Percentiles rank a stretch among this genome's conserved stretches.
Conservation (phyloP, 179 eudicot genomes). For the Vitellaria paradoxa region DNA sequence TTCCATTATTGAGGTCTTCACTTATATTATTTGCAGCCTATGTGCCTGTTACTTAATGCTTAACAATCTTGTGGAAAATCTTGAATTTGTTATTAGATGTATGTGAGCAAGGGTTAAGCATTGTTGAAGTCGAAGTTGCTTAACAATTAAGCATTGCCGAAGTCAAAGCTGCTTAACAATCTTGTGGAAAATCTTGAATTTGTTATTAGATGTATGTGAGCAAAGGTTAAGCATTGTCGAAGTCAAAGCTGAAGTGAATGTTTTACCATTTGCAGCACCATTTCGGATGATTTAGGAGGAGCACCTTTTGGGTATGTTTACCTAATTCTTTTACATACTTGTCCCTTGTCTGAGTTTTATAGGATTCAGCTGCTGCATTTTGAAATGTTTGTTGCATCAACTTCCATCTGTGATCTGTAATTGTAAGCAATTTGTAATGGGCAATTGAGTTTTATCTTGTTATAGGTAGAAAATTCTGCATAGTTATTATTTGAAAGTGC, state of each 20-base stretch:
- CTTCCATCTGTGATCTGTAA: too few relatives aligned
- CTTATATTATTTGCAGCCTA: conserved; percentile 2
- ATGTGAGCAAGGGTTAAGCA: neutral
- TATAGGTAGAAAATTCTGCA: too few relatives aligned
- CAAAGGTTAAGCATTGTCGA: neutral
- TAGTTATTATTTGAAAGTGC: too few relatives aligned
- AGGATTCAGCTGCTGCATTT: too few relatives aligned
- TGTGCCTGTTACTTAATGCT: neutral
- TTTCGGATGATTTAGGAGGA: conserved; percentile 74
- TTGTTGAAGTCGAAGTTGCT: conserved; percentile 14
- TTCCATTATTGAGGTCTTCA: neutral
- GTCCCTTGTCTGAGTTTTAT: neutral
- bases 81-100: neutral
- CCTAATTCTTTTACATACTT: neutral
- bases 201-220: neutral
- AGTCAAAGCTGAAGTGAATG: conserved; percentile 19
- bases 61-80: neutral
- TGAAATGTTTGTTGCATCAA: too few relatives aligned
- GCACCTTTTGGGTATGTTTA: conserved; percentile 71
- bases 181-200: neutral
- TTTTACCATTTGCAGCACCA: conserved; percentile 56
- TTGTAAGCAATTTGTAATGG: too few relatives aligned
- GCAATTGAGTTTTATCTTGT: too few relatives aligned
- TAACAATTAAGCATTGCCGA: too few relatives aligned
- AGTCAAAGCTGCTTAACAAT: too few relatives aligned